phyloP scores from a whole-genome alignment of 2,329 filamentous ascomycete species.

The Macrophomina tecta region DNA sequence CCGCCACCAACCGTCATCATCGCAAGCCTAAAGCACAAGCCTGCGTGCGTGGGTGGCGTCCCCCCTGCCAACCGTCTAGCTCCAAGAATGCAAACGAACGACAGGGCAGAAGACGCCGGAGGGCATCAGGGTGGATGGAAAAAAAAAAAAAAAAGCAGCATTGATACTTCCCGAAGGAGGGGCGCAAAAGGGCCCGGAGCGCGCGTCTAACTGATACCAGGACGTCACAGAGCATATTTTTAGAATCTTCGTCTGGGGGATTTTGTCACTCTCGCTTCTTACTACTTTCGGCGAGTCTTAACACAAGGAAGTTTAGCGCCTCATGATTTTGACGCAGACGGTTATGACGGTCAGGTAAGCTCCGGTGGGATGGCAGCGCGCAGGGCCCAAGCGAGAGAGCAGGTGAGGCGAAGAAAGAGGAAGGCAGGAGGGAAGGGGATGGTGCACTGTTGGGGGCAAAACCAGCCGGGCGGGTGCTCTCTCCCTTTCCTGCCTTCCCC shows the following conservation, averaged over 20 bases:
- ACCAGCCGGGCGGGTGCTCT: neutral
- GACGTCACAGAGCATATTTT: neutral
- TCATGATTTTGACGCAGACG: too few species aligned
- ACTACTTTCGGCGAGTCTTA: neutral
- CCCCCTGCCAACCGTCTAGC: too few species aligned
- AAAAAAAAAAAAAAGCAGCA: neutral
- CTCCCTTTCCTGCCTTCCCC: neutral
- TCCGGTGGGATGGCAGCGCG: neutral
- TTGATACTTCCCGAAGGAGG: neutral
- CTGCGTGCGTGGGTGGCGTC: neutral
- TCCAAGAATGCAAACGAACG: neutral
- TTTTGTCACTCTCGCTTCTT: neutral
- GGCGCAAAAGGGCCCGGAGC: neutral
- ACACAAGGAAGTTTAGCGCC: neutral
- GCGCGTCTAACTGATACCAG: neutral
- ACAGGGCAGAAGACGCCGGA: neutral
- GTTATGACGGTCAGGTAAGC: too few species aligned
- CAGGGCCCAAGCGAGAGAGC: neutral
- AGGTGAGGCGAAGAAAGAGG: neutral
- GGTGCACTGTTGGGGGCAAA: neutral
- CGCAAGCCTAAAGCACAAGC: neutral
- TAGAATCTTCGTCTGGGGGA: too few species aligned
- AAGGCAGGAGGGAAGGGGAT: neutral
- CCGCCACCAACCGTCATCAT: neutral
- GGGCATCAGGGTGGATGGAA: too few species aligned